A percentile compares a stretch with the other conserved stretches of the same genome.
Evolutionary conservation across 1,284 basidiomycete genomes (phyloP).

Genomic region (Pascua sp.): DNA sequence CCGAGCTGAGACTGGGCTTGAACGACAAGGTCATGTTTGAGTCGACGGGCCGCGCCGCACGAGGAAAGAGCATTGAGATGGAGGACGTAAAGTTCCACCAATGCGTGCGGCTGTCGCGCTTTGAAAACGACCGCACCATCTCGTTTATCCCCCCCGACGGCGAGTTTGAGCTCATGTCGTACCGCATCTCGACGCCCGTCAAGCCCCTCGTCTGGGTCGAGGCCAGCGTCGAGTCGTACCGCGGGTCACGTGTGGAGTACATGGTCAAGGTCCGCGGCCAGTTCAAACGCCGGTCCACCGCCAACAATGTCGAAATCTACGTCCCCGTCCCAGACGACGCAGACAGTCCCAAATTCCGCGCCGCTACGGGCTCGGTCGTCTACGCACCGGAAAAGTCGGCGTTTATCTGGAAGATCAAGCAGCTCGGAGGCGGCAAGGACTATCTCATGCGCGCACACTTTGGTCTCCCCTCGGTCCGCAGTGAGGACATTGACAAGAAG

Average conservation of each 20-base stretch:
- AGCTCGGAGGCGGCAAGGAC: conserved; percentile 85
- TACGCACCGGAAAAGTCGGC: conserved; percentile 94
- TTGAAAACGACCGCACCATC: conserved; percentile 98
- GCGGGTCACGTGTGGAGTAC: conserved; percentile 90
- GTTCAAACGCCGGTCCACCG: conserved; percentile 92
- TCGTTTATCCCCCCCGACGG: conserved; percentile 99
- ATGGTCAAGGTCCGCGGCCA: conserved; percentile 98
- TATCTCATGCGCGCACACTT: conserved; percentile 96
- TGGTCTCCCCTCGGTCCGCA: conserved; percentile 82
- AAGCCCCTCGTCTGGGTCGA: conserved; percentile 99
- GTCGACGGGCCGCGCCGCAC: conserved; percentile 84
- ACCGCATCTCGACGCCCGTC: conserved; percentile 90
- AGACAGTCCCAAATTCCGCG: conserved; percentile 85
- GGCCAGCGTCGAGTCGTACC: conserved; percentile 91
- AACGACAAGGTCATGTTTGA: conserved; percentile 99
- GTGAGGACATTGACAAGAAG: conserved; percentile 79
- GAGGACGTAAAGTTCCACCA: conserved; percentile 99
- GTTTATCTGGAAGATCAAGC: conserved; percentile 98
- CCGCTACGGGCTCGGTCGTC: conserved; percentile 77
- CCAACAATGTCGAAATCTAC: conserved; percentile 98
- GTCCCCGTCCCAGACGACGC: conserved; percentile 98
- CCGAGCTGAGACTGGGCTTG: conserved; percentile 87
- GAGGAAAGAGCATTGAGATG: conserved; percentile 99
- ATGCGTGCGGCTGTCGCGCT: conserved; percentile 97
- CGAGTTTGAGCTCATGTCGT: conserved; percentile 98